phyloP scores from a whole-genome alignment of 495 filamentous ascomycete species.

The Aspergillus biplanus region DNA sequence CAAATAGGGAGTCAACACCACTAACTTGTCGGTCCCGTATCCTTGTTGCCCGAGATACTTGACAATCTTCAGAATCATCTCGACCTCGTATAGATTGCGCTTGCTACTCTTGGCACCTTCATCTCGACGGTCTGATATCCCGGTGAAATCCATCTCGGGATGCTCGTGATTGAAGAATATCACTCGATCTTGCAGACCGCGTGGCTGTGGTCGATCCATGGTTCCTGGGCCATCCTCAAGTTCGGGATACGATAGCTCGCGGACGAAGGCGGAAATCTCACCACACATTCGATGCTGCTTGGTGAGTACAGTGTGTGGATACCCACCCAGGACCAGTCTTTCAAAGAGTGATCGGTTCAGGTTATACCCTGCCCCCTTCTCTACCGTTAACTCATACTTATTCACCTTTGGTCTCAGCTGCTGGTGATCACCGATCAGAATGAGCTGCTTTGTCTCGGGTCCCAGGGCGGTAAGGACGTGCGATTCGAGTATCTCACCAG shows the following conservation, averaged over 20 bases:
- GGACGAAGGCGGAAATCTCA: conserved; percentile 67
- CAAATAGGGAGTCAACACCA: conserved; percentile 75
- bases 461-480: conserved; percentile 69
- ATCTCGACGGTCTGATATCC: conserved; percentile 56
- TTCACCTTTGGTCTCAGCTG: conserved; percentile 75
- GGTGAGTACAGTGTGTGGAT: conserved; percentile 57
- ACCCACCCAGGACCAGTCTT: conserved; percentile 59
- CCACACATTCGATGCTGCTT: conserved; percentile 75
- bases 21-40: conserved; percentile 67
- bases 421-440: conserved; percentile 79
- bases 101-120: conserved; percentile 53
- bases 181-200: conserved; percentile 63
- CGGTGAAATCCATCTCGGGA: conserved; percentile 44
- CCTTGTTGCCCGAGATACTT: conserved; percentile 77
- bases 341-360: conserved; percentile 77
- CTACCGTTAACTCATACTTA: conserved; percentile 64
- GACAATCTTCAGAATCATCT: conserved; percentile 69
- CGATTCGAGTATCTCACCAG: conserved; percentile 76
- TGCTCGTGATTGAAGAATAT: conserved; percentile 69
- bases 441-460: conserved; percentile 63
- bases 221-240: conserved; percentile 64
- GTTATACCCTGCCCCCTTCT: conserved; percentile 69
- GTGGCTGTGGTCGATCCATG: conserved; percentile 46
- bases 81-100: conserved; percentile 68
- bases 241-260: conserved; percentile 64